A percentile compares a stretch with the other conserved stretches of the same genome.
Conservation (phyloP, 1,139 yeast genomes). For the Geotrichum carabidarum region DNA sequence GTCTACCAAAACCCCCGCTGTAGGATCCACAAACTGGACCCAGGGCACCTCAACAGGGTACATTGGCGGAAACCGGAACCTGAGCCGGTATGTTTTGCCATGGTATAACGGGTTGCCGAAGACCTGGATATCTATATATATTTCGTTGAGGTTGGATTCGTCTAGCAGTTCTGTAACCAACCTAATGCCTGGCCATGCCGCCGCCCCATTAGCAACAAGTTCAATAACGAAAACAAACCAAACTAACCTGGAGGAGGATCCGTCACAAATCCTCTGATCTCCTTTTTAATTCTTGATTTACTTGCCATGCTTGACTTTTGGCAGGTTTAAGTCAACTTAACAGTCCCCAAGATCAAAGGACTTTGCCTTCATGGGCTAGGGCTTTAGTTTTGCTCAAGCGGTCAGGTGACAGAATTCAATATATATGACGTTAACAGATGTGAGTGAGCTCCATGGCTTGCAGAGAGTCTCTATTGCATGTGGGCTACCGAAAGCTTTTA, state of each 20-base stretch:
- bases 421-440: too few species aligned
- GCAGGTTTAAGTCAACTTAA: too few species aligned
- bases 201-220: background rate
- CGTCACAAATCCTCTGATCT: slow-evolving; percentile 4
- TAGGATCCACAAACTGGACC: slow-evolving; percentile 44
- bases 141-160: slow-evolving; percentile 32
- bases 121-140: slow-evolving; percentile 38
- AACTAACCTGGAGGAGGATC: slow-evolving; percentile 11
- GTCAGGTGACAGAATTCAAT: too few species aligned
- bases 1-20: background rate
- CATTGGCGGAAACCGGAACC: slow-evolving; percentile 43
- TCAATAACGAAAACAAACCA: background rate
- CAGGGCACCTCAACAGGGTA: slow-evolving; percentile 66
- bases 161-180: slow-evolving; percentile 24
- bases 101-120: slow-evolving; percentile 36
- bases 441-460: too few species aligned
- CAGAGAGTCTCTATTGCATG: too few species aligned
- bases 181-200: slow-evolving; percentile 25
- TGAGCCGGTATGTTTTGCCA: slow-evolving; percentile 38
- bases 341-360: too few species aligned
- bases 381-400: too few species aligned
- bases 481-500: too few species aligned
- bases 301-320: slow-evolving; percentile 6
- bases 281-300: slow-evolving; percentile 10
- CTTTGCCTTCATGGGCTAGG: too few species aligned